Evolutionary conservation across 306 rosid species (phyloP).

Genomic region (Crataegus laevigata): DNA sequence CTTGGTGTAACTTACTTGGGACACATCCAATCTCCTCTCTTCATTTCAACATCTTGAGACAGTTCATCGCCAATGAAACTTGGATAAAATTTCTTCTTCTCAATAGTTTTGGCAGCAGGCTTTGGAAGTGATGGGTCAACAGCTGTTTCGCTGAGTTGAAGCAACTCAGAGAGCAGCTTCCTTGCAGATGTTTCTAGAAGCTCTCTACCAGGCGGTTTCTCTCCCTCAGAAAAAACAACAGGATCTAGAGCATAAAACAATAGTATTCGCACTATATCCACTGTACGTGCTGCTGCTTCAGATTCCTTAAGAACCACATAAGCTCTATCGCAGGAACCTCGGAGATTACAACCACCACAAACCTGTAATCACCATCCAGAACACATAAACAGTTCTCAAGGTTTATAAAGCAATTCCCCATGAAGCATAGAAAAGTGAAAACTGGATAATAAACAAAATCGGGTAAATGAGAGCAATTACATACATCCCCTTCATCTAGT

Average conservation of each 20-base stretch:
- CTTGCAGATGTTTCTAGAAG: constrained; percentile 61
- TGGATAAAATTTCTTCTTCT: constrained; percentile 17
- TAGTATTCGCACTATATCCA: constrained; percentile 79
- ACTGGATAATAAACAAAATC: neutral
- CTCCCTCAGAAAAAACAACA: constrained; percentile 55
- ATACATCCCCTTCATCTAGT: constrained; percentile 89
- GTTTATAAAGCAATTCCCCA: neutral
- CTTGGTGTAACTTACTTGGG: constrained; percentile 52
- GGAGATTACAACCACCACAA: constrained; percentile 72
- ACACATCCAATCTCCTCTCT: constrained; percentile 86
- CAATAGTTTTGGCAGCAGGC: constrained; percentile 22
- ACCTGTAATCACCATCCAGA: constrained; percentile 35
- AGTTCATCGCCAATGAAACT: constrained; percentile 14
- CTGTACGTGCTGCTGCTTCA: constrained; percentile 73
- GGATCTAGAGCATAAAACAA: constrained; percentile 73
- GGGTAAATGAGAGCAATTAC: constrained; percentile 20
- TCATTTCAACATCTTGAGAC: constrained; percentile 49
- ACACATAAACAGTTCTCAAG: neutral
- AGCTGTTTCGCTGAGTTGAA: constrained; percentile 55
- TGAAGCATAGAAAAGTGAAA: neutral
- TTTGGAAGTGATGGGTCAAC: constrained; percentile 38
- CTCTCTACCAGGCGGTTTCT: constrained; percentile 64
- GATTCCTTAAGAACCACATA: constrained; percentile 57
- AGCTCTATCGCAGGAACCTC: constrained; percentile 91
- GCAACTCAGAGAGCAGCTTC: constrained; percentile 65